These are phyloP conservation scores for Syzygium syzygioides DNA, from an alignment of 441 rosid species.

Conservation along the genomic window DNA sequence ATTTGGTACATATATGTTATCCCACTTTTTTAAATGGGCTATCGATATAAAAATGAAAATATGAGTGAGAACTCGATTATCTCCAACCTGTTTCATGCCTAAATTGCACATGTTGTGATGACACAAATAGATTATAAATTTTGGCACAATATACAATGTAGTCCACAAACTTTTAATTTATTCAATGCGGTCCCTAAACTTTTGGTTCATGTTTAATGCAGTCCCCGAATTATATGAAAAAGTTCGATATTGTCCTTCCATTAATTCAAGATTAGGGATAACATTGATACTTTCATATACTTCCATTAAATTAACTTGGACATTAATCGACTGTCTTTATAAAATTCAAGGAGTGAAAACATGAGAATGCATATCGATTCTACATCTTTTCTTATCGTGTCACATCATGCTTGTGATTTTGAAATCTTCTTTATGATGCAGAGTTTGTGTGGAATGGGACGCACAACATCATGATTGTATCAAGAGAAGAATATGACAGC, in stretches of 20 bases:
- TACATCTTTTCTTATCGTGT: not conserved
- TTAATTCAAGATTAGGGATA: too few species aligned
- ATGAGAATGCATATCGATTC: accelerated
- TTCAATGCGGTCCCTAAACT: too few species aligned
- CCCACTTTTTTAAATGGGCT: not conserved
- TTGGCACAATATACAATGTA: too few species aligned
- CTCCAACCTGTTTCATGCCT: not conserved
- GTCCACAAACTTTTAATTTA: too few species aligned
- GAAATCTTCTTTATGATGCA: not conserved
- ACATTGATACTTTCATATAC: too few species aligned
- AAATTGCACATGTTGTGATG: not conserved
- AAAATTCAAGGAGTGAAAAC: not conserved
- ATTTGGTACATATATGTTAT: not conserved
- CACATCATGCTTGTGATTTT: not conserved
- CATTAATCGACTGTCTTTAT: not conserved
- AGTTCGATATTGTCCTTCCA: too few species aligned
- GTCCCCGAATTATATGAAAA: too few species aligned
- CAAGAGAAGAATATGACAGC: not conserved
- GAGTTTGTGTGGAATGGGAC: not conserved
- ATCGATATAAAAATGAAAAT: not conserved
- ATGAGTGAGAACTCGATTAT: not conserved
- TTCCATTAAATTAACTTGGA: not conserved
- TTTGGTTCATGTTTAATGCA: too few species aligned
- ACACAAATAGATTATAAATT: too few species aligned
- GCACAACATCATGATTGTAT: not conserved